Conservation (phyloP, 2,329 filamentous ascomycete species). For the Penicillium griseofulvum region DNA sequence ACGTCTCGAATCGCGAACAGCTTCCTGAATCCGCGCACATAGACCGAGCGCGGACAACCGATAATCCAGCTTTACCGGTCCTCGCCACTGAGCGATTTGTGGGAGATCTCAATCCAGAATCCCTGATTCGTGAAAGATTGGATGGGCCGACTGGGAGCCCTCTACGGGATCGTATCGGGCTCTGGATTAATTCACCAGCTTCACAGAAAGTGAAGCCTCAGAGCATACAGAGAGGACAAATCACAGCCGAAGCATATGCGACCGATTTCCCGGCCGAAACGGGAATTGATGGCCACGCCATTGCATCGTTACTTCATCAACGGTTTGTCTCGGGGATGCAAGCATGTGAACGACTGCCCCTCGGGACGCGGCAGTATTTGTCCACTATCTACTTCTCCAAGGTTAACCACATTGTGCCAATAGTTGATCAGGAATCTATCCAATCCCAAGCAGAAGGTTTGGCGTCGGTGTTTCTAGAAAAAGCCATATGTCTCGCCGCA, state of each 20-base stretch:
- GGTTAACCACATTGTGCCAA: constrained; percentile 39
- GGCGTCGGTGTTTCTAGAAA: constrained; percentile 37
- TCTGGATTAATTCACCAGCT: constrained; percentile 32
- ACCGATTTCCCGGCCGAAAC: neutral
- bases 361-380: constrained; percentile 32
- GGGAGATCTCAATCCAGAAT: constrained; percentile 43
- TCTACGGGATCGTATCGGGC: constrained; percentile 31
- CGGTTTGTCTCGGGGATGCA: constrained; percentile 26
- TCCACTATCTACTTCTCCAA: constrained; percentile 38
- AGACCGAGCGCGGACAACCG: neutral
- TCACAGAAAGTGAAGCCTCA: constrained; percentile 8
- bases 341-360: constrained; percentile 33
- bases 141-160: constrained; percentile 24
- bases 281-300: constrained; percentile 3
- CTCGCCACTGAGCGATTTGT: constrained; percentile 36
- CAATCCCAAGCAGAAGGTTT: constrained; percentile 24
- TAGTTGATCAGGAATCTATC: constrained; percentile 33
- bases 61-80: constrained; percentile 8
- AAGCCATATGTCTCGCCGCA: constrained; percentile 42
- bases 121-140: constrained; percentile 36
- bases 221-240: neutral
- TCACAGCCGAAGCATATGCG: neutral
- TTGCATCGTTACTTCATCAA: constrained; percentile 23
- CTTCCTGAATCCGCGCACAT: neutral
- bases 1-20: neutral